Conservation (phyloP, 73 alveolate genomes). For the Paraurostyla sp. region DNA sequence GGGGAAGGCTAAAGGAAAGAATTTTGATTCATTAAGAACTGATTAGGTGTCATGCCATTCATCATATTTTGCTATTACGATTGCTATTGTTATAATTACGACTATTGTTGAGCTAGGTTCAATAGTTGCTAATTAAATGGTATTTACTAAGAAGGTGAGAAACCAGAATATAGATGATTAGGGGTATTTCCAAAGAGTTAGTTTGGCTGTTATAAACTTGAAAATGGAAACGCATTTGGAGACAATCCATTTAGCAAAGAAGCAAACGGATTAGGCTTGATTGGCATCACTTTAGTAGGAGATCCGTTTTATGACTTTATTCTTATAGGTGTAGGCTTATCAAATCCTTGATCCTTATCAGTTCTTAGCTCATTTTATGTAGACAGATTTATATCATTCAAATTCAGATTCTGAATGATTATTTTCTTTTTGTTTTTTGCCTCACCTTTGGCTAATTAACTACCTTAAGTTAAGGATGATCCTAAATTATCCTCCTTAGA, state of each 20-base stretch:
- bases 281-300: not conserved
- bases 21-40: conserved; percentile 5
- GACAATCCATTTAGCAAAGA: conserved; percentile 10
- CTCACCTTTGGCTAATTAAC: no score
- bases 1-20: conserved; percentile 1
- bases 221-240: not conserved
- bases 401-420: not conserved
- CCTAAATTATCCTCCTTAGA: not conserved
- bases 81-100: not conserved
- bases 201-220: not conserved
- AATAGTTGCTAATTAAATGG: not conserved
- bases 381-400: conserved; percentile 2
- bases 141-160: not conserved
- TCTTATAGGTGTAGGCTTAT: conserved; percentile 32
- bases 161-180: not conserved
- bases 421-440: not conserved
- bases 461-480: not conserved
- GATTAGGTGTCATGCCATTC: conserved; percentile 3
- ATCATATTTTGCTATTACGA: not conserved
- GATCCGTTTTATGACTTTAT: conserved; percentile 5
- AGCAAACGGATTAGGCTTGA: conserved; percentile 14
- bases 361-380: not conserved
- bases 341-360: conserved; percentile 29
- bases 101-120: not conserved
- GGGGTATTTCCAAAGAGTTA: not conserved